Percentiles rank a stretch among this genome's conserved stretches.
Evolutionary conservation across 805 yeast species (phyloP).

Genomic region (Cyberlindnera petersonii): DNA sequence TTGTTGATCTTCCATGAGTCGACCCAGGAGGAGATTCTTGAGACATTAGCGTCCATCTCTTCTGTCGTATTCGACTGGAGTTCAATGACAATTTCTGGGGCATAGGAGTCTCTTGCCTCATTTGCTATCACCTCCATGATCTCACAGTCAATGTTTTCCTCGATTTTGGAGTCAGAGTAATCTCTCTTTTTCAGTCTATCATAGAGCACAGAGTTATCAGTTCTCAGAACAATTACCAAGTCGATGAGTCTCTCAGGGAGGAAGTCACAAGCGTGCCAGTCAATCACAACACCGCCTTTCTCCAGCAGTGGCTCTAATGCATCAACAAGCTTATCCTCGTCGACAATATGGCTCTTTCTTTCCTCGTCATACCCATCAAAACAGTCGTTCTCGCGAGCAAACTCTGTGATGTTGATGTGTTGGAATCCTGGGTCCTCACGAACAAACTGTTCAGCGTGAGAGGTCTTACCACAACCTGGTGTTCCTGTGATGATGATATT

Average conservation of each 20-base stretch:
- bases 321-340: slow-evolving; percentile 86
- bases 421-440: slow-evolving; percentile 43
- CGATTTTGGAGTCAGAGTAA: slow-evolving; percentile 76
- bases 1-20: slow-evolving; percentile 68
- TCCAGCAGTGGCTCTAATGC: slow-evolving; percentile 72
- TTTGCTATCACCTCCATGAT: slow-evolving; percentile 88
- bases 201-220: slow-evolving; percentile 66
- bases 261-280: slow-evolving; percentile 97
- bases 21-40: slow-evolving; percentile 70
- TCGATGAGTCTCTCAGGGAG: slow-evolving; percentile 93
- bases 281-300: slow-evolving; percentile 84
- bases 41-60: slow-evolving; percentile 79
- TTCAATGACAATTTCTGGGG: slow-evolving; percentile 76
- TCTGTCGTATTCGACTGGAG: slow-evolving; percentile 68
- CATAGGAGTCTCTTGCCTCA: slow-evolving; percentile 84
- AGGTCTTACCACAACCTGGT: slow-evolving; percentile 87
- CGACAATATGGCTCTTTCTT: slow-evolving; percentile 83
- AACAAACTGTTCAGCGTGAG: slow-evolving; percentile 61
- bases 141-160: slow-evolving; percentile 93
- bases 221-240: slow-evolving; percentile 81
- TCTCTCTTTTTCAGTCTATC: slow-evolving; percentile 76
- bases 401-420: slow-evolving; percentile 68
- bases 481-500: slow-evolving; percentile 93
- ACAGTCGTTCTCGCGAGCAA: slow-evolving; percentile 74
- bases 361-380: slow-evolving; percentile 83